Base-by-base conservation (phyloP, 116 monocot genomes). In the Papilionanthe hybrid region DNA sequence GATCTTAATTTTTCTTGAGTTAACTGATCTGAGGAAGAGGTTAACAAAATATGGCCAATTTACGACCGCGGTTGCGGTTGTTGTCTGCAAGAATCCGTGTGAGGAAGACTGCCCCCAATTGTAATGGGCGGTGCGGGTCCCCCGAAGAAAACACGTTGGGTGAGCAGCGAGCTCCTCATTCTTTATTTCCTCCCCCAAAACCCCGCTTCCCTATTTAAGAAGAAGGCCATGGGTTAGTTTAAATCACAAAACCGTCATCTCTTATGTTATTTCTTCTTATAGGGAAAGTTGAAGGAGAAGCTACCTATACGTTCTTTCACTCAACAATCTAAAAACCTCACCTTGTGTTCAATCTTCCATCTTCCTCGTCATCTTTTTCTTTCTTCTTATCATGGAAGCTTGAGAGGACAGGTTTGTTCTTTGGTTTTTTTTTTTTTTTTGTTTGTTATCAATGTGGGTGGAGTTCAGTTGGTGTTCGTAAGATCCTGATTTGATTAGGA, bases 1-100 rank as follows among this genome's bases (percentile, higher is more conserved):
- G n/a, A n/a, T n/a, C n/a, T n/a, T n/a, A n/a, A n/a, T n/a, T n/a
- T n/a, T n/a, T n/a, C n/a, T n/a, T n/a, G 37, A 37, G 37, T 37
- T 3, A 60, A 60, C 5, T 60, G 60, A 60, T 60, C 23, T 60
- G 25, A 58, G 20, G 58, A 60, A 60, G 23, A 25, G 60, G 5
- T 22, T 60, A 60, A 60, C 60, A 69, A 32, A 69, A 69, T 3
- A 69, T 69, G 69, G 69, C 32, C 69, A 5, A 2, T 69, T 37
- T 37, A 37, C 32, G 12, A n/a, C 69, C 69, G 15, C 32, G 17
- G 69, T 71, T 63, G 9, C 7, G 37, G 37, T 37, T 37, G 3
- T 12, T 71, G 32, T 73, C 18, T 73, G 73, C 0, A 9, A 44
- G 73, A 73, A 73, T 44, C 72, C 73, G 73, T 73, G 73, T 73